phyloP scores from a whole-genome alignment of 2,329 filamentous ascomycete species.

The Aspergillus fructus region DNA sequence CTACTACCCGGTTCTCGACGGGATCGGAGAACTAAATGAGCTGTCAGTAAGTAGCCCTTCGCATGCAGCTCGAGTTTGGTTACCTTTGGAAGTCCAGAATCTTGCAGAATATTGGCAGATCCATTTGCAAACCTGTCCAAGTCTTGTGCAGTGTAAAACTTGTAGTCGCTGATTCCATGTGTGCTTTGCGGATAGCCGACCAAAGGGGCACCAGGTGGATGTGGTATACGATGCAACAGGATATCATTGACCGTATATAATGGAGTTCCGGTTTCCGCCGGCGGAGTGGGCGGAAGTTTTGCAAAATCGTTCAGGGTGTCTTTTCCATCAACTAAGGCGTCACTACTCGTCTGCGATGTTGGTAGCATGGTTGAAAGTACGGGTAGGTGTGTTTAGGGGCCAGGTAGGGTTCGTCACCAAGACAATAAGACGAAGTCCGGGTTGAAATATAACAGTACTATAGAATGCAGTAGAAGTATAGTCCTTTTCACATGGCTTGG shows the following conservation, averaged over 20 bases:
- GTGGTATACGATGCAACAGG: conserved; percentile 6
- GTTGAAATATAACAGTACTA: background rate
- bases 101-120: background rate
- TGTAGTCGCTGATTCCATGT: conserved; percentile 13
- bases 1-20: conserved; percentile 40
- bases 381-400: background rate
- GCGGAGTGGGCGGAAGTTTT: conserved; percentile 9
- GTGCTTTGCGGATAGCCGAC: conserved; percentile 13
- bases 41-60: background rate
- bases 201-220: conserved; percentile 6
- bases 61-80: background rate
- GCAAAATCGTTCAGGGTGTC: background rate
- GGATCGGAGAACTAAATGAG: background rate
- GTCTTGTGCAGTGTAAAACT: conserved; percentile 11
- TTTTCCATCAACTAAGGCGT: background rate
- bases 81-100: conserved; percentile 7
- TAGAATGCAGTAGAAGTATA: background rate
- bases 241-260: conserved; percentile 12
- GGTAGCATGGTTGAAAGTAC: conserved; percentile 1
- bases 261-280: conserved; percentile 1
- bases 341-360: background rate
- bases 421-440: background rate
- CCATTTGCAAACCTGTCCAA: conserved; percentile 13
- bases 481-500: background rate
- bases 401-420: background rate